These are phyloP conservation scores for Dentipellis fragilis DNA, from an alignment of 768 basidiomycete species.

Conservation along the genomic window DNA sequence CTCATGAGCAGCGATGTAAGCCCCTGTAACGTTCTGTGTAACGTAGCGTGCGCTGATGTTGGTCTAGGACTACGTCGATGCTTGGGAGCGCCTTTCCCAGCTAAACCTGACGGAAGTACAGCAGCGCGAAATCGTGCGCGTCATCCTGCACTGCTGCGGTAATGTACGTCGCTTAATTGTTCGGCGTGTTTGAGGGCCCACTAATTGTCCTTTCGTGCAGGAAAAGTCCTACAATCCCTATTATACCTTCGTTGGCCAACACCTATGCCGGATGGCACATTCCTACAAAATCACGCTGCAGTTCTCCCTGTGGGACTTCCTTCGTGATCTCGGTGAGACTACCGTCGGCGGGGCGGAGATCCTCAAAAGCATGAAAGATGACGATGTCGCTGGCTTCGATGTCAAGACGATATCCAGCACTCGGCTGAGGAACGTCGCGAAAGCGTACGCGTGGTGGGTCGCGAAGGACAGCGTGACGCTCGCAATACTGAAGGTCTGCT, in stretches of 20 bases:
- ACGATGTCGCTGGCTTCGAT: conserved; percentile 32
- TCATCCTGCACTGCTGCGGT: conserved; percentile 85
- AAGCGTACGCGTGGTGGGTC: conserved; percentile 88
- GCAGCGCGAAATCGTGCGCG: conserved; percentile 90
- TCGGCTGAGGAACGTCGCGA: conserved; percentile 64
- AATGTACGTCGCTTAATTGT: conserved; percentile 44
- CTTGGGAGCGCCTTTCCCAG: conserved; percentile 81
- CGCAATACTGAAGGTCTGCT: conserved; percentile 69
- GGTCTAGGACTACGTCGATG: conserved; percentile 87
- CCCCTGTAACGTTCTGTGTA: conserved; percentile 3
- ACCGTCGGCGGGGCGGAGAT: conserved; percentile 73
- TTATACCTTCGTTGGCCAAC: conserved; percentile 82
- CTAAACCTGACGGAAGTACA: conserved; percentile 81
- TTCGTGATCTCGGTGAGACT: conserved; percentile 82
- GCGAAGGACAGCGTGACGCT: conserved; percentile 73
- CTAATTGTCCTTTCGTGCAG: conserved; percentile 27
- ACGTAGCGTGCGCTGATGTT: not conserved
- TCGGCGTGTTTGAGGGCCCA: not conserved
- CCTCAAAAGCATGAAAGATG: conserved; percentile 47
- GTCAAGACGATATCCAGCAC: conserved; percentile 45
- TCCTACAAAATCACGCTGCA: conserved; percentile 88
- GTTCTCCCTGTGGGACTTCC: conserved; percentile 93
- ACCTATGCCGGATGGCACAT: conserved; percentile 70
- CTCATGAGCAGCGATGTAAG: conserved; percentile 92
- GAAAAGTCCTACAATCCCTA: conserved; percentile 93